Base-by-base conservation (phyloP, 2,329 filamentous ascomycete species). In the Beauveria brongniartii region DNA sequence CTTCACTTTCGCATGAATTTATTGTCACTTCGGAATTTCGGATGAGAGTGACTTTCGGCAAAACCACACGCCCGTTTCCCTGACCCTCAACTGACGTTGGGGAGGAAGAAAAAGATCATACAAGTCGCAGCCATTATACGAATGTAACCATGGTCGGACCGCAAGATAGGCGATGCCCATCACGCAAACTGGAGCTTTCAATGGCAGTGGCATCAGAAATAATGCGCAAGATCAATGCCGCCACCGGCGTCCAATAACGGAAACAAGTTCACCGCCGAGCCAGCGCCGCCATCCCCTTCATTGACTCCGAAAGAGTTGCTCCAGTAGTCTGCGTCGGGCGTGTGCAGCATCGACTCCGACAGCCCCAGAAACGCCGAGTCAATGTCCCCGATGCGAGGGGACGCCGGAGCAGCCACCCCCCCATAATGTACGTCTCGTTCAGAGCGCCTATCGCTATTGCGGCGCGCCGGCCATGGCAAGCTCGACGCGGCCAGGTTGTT, bases 181-280 rank as follows among this genome's bases (percentile, higher is more conserved):
- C 26, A n/a, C 26, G 28, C n/a, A 18, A 18, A 6, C 47, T 28
- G 9, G 3, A 34, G 7, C 14, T 18, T 18, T 10, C 18, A 47
- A 16, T 24, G 18, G 28, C 34, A 50, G 41, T 26, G 6, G 6
- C 16, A 10, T 53, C 24, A 75, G 22, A 75, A 64, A 62, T 75
- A 72, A 63, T 76, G 73, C 8, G 74, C 79, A 46, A 82, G 69
- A 65, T 82, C 80, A 59, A 83, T 82, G 8, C 80, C 80, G 0
- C 80, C 80, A 1, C 79, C 78, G 0, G 75, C 75, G 43, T 82
- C 80, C 41, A 82, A 67, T 52, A 82, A 62, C 1, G 80, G 77
- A 64, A 83, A 83, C 16, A 82, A 59, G 57, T 82, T 82, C 24
- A 82, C 59, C 64, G 62, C 78, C 67, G 67, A 80, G 67, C 61